These are phyloP conservation scores for Stephanodiscus minutulus DNA, from an alignment of 108 stramenopile species.

Conservation along the genomic window DNA sequence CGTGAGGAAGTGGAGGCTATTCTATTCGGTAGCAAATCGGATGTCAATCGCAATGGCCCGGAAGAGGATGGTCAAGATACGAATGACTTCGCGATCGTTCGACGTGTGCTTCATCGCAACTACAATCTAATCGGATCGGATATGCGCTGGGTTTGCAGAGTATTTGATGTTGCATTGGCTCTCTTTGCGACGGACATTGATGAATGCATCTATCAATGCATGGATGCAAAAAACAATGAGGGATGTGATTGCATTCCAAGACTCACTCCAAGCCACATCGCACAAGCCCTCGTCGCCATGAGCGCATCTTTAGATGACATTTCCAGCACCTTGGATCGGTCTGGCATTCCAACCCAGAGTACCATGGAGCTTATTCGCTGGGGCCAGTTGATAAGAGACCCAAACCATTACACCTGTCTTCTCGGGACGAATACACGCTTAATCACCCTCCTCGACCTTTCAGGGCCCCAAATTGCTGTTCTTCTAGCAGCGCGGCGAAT, in stretches of 20 bases:
- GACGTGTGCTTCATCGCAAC: conserved; percentile 55
- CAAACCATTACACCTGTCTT: conserved; percentile 33
- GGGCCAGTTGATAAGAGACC: conserved; percentile 35
- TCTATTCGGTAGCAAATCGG: conserved; percentile 18
- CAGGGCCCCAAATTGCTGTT: conserved; percentile 71
- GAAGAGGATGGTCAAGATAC: conserved; percentile 24
- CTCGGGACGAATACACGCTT: conserved; percentile 58
- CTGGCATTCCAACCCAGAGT: conserved; percentile 29
- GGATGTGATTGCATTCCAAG: conserved; percentile 10
- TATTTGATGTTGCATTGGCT: conserved; percentile 60
- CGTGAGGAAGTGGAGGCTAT: conserved; percentile 36
- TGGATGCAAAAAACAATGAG: conserved; percentile 14
- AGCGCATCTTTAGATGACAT: conserved; percentile 55
- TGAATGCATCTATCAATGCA: conserved; percentile 37
- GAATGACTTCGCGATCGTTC: conserved; percentile 31
- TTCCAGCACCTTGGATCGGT: conserved; percentile 14
- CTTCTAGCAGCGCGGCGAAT: conserved; percentile 75
- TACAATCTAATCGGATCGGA: conserved; percentile 56
- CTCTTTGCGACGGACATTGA: conserved; percentile 41
- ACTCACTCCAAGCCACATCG: conserved; percentile 51
- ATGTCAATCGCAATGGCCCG: neutral
- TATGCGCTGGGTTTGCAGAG: conserved; percentile 80
- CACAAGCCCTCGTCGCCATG: conserved; percentile 66
- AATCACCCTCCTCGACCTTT: conserved; percentile 73
- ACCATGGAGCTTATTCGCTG: conserved; percentile 33